Percentiles rank a stretch among this genome's conserved stretches.
Evolutionary conservation across 2,329 filamentous ascomycete genomes (phyloP).

Genomic region (Phialocephala subalpina): DNA sequence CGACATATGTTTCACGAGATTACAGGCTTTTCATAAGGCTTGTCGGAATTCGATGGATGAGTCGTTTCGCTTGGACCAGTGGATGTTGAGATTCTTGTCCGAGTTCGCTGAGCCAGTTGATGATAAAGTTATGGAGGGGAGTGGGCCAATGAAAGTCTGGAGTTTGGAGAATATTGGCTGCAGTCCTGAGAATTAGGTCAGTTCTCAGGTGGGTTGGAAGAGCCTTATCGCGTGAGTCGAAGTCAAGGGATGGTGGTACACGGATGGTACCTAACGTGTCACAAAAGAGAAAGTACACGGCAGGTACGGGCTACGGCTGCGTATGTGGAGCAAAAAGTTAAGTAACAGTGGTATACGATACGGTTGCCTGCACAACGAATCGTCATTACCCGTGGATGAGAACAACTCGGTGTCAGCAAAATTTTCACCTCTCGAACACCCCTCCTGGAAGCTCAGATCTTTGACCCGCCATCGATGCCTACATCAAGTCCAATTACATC

Average conservation of each 20-base stretch:
- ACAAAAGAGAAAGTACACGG: too few relatives aligned
- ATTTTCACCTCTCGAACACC: neutral
- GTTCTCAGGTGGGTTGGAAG: too few relatives aligned
- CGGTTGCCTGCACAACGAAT: neutral
- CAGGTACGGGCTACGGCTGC: neutral
- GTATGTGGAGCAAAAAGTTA: neutral
- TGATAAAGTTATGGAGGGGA: constrained; percentile 31
- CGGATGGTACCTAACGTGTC: too few relatives aligned
- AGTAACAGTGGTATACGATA: neutral
- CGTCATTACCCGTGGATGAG: neutral
- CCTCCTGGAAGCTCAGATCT: neutral
- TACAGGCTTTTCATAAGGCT: constrained; percentile 52
- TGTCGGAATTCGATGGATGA: constrained; percentile 48
- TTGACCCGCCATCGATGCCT: neutral
- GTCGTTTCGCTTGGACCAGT: constrained; percentile 50
- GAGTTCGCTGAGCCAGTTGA: constrained; percentile 45
- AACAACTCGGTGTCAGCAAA: neutral
- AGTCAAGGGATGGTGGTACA: too few relatives aligned
- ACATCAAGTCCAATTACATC: neutral
- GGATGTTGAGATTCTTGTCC: constrained; percentile 51
- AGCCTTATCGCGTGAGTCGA: too few relatives aligned
- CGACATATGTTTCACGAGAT: constrained; percentile 48
- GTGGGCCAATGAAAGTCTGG: constrained; percentile 12
- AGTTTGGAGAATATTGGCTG: constrained; percentile 25
- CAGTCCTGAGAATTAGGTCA: constrained; percentile 17